Evolutionary conservation across 1,139 yeast genomes (phyloP), one percentile per base, ranked within the genome.

Genomic region (Arxiozyma slooffiae): DNA sequence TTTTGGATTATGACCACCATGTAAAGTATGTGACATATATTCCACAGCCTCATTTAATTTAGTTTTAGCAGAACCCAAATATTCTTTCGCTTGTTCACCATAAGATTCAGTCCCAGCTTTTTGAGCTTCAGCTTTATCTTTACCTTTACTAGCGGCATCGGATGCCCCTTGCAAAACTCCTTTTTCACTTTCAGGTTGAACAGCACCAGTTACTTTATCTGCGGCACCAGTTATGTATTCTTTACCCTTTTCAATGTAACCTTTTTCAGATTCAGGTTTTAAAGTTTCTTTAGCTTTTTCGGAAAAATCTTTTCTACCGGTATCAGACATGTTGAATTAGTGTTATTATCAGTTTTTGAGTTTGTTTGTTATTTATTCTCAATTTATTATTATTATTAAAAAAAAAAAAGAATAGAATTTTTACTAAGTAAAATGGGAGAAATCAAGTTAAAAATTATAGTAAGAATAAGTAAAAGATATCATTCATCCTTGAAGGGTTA

Each of bases 241-340:
- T 75, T 84, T 82, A 58, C 81, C 82, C 71, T 82, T 73, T 62
- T 86, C 84, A 44, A 72, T 68, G 60, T 75, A 71, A 47, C 81
- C 59, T 76, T 88, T 88, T 67, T 85, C 76, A 51, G 79, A 71
- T 56, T 87, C 82, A 65, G 96, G 96, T 60, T 79, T 85, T 50
- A 85, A 56, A 48, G 77, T 65, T 75, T 86, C 95, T 52, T 74
- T 50, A 57, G 78, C 71, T 72, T 87, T 86, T 68, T 81, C 84
- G 59, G 82, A 61, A 64, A 88, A 76, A 66, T 76, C 71, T 71
- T 86, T 86, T 83, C 95, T 85, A 60, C 86, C 87, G 55, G 77
- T 67, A 79, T 83, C 89, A 62, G 88, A 79, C 89, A 83, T 83
- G n/a, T 18, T 26, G n/a, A 14, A 30, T 14, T 30, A 14, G 14